Conservation (phyloP, 768 basidiomycete species). For the Boletus vermiculosoides region DNA sequence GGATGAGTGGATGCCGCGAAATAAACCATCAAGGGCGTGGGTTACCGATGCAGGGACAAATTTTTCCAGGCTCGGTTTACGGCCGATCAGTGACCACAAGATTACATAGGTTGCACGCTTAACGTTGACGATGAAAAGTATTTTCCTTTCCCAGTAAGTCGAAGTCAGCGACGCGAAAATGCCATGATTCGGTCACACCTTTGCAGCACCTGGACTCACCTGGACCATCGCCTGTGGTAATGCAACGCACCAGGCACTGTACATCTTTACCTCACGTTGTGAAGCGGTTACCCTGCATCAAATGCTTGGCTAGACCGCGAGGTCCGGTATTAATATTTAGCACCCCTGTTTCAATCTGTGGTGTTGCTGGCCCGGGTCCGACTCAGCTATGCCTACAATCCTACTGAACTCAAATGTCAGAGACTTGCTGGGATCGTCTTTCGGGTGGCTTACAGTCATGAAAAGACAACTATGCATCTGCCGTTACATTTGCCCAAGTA, state of each 20-base stretch:
- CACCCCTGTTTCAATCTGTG: not conserved
- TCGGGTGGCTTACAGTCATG: not conserved
- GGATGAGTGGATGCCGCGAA: not conserved
- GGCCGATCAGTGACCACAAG: not conserved
- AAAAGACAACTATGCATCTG: not conserved
- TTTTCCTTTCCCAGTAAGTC: not conserved
- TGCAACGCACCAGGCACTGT: not conserved
- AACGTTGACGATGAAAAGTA: not conserved
- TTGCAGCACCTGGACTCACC: not conserved
- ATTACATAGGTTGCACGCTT: too few relatives aligned
- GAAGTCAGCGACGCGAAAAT: not conserved
- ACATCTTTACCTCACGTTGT: constrained; percentile 2
- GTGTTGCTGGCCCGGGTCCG: not conserved
- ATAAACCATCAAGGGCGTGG: constrained; percentile 9
- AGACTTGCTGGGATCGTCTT: not conserved
- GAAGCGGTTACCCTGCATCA: not conserved
- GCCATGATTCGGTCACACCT: not conserved
- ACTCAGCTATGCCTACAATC: not conserved
- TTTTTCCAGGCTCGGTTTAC: not conserved
- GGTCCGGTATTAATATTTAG: not conserved
- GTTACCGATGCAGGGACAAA: constrained; percentile 4
- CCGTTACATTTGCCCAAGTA: not conserved
- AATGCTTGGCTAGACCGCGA: not conserved
- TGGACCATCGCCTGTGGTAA: not conserved
- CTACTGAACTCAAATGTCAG: not conserved